Base-by-base conservation (phyloP, 768 basidiomycete species). In the Mycena olivaceomarginata region DNA sequence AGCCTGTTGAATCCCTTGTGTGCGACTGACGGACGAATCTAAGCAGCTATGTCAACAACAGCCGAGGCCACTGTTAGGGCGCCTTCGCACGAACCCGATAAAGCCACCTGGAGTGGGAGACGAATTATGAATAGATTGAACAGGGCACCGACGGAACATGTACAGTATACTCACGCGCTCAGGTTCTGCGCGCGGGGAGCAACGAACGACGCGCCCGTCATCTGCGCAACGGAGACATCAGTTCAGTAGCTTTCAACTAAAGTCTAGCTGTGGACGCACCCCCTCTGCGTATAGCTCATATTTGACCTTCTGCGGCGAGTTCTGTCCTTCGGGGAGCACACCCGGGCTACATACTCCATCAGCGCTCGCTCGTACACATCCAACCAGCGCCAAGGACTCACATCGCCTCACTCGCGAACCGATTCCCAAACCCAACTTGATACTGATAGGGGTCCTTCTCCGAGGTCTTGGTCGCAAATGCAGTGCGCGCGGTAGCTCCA, bases 11-110 rank as follows among this genome's bases (percentile, higher is more conserved):
- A 93, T 4, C 92, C 92, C 78, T 92, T 86, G 82, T 94, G 93
- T 0, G 92, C 92, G 25, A 94, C 93, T 9, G 92, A 93, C 5
- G 93, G 93, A 40, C 92, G 89, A 75, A 94, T 93, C 78, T 79
- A 40, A n/a, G 45, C 4, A 39, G 16, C 18, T 43, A 72, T 5
- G 48, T 56, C 48, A 37, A 31, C 37, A 16, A 2, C 12, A 39
- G 8, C 37, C 43, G 41, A 22, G 12, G 1, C 18, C 22, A 10
- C 25, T 9, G 12, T 15, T 20, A 1, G 9, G 5, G 56, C 9
- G 16, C 16, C n/a, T 20, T 5, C 13, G 2, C 41, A 70, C 78
- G 18, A 18, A 77, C 78, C 41, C 93, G 91, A 83, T 94, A 94
- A 12, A 93, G 76, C 91, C 91, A 94, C 13, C 92, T 93, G 78